These are phyloP conservation scores for Russula virescens DNA, from an alignment of 768 basidiomycete species.

Conservation along the genomic window DNA sequence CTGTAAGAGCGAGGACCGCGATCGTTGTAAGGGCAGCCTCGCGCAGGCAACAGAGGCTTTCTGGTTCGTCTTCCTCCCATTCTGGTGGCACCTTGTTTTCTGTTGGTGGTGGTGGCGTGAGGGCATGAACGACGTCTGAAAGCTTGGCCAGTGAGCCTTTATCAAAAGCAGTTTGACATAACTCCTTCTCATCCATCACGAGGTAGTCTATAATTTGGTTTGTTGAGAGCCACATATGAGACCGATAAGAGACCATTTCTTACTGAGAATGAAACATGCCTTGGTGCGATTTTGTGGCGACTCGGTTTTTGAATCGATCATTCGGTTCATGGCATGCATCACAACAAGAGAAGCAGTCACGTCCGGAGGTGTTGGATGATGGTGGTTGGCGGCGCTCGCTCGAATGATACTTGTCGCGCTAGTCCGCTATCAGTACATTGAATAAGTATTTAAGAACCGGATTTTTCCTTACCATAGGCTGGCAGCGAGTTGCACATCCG, in stretches of 20 bases:
- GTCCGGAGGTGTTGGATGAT: slow-evolving; percentile 35
- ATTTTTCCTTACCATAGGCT: slow-evolving; percentile 51
- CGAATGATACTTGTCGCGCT: slow-evolving; percentile 63
- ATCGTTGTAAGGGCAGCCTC: slow-evolving; percentile 73
- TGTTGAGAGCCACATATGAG: background rate
- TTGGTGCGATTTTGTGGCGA: slow-evolving; percentile 45
- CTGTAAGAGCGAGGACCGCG: slow-evolving; percentile 65
- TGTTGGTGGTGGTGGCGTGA: slow-evolving; percentile 41
- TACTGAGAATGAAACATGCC: slow-evolving; percentile 75
- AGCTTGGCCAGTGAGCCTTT: slow-evolving; percentile 59
- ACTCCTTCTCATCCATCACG: slow-evolving; percentile 59
- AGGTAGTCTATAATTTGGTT: slow-evolving; percentile 46
- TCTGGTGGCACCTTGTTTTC: slow-evolving; percentile 37
- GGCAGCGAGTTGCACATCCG: slow-evolving; percentile 64
- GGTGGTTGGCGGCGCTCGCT: slow-evolving; percentile 34
- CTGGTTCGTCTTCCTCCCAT: slow-evolving; percentile 46
- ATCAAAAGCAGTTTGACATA: slow-evolving; percentile 68
- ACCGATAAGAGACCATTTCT: slow-evolving; percentile 26
- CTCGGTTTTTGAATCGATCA: slow-evolving; percentile 44
- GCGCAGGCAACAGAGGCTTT: slow-evolving; percentile 29
- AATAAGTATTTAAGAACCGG: background rate
- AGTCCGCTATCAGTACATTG: slow-evolving; percentile 3
- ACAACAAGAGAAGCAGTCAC: slow-evolving; percentile 49
- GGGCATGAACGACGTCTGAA: slow-evolving; percentile 43
- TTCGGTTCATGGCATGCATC: slow-evolving; percentile 63